Percentiles rank a stretch among this genome's conserved stretches.
Conservation (phyloP, 176 grass and related monocot genomes). For the Juncus effusus region DNA sequence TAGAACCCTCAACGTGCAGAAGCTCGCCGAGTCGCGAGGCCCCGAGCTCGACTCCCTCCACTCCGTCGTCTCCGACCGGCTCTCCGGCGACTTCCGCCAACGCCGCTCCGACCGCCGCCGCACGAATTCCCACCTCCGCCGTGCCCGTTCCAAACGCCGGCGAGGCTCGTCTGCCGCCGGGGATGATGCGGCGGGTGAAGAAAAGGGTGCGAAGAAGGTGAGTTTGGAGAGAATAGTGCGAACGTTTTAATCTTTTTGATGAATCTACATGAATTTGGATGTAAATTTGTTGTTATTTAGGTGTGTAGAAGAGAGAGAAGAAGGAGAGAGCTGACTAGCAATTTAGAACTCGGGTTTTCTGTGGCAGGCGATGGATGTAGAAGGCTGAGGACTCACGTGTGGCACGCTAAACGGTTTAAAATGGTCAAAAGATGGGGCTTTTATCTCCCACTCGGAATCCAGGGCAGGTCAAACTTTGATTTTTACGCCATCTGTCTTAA, state of each 20-base stretch:
- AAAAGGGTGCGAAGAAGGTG: background rate
- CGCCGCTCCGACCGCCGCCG: conserved; percentile 55
- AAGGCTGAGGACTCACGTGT: conserved; percentile 77
- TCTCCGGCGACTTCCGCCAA: conserved; percentile 39
- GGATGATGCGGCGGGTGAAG: background rate
- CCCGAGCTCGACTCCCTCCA: conserved; percentile 61
- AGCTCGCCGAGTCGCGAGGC: conserved; percentile 50
- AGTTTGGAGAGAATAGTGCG: background rate
- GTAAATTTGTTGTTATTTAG: background rate
- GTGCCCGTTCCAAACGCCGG: conserved; percentile 29
- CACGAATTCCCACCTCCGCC: conserved; percentile 58
- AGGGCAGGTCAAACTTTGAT: conserved; percentile 43
- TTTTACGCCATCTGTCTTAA: background rate
- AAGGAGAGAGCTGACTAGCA: conserved; percentile 51
- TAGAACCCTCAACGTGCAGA: conserved; percentile 49
- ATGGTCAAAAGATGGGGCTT: conserved; percentile 77
- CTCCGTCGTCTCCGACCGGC: conserved; percentile 34
- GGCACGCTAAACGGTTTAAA: conserved; percentile 81
- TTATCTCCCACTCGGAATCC: conserved; percentile 48
- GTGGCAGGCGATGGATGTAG: conserved; percentile 44
- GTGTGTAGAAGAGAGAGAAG: conserved; percentile 44
- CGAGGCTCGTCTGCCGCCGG: conserved; percentile 11
- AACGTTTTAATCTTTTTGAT: background rate
- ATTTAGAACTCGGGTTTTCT: conserved; percentile 56
- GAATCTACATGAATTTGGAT: background rate